Percentiles rank a stretch among this genome's conserved stretches.
These are phyloP conservation scores for Ophiostoma ips DNA, from an alignment of 2,329 filamentous ascomycete genomes.

Conservation along the genomic window DNA sequence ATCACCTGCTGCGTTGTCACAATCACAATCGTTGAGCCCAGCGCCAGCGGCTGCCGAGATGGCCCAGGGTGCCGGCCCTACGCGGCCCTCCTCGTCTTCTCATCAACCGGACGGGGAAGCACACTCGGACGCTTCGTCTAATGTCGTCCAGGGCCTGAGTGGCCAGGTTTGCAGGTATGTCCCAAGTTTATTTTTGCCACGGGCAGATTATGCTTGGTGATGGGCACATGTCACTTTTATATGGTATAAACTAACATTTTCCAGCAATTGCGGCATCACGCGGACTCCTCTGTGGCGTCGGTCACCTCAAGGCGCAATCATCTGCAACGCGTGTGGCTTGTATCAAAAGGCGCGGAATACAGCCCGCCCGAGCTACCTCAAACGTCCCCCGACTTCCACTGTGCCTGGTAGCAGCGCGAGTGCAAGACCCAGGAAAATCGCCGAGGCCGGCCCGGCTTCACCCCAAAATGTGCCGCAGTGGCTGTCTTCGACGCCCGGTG, in stretches of 20 bases:
- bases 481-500: constrained; percentile 29
- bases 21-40: constrained; percentile 12
- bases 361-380: constrained; percentile 77
- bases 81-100: not conserved
- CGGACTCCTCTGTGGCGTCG: constrained; percentile 89
- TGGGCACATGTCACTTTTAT: too few species aligned
- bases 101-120: constrained; percentile 13
- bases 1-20: constrained; percentile 5
- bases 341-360: constrained; percentile 92
- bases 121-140: constrained; percentile 10
- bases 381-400: constrained; percentile 51
- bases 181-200: too few species aligned
- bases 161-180: constrained; percentile 59
- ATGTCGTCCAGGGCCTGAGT: constrained; percentile 24
- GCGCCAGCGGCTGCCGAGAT: constrained; percentile 10
- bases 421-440: constrained; percentile 25
- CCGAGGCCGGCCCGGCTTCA: constrained; percentile 25
- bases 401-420: constrained; percentile 18
- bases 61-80: not conserved
- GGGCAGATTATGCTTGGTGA: too few species aligned
- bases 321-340: constrained; percentile 93
- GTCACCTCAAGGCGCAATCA: constrained; percentile 83
- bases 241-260: not conserved
- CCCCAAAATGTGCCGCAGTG: constrained; percentile 26
- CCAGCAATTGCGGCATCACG: constrained; percentile 87